Base-by-base conservation (phyloP, 805 yeast genomes). In the Jamesozyma hellenica region DNA sequence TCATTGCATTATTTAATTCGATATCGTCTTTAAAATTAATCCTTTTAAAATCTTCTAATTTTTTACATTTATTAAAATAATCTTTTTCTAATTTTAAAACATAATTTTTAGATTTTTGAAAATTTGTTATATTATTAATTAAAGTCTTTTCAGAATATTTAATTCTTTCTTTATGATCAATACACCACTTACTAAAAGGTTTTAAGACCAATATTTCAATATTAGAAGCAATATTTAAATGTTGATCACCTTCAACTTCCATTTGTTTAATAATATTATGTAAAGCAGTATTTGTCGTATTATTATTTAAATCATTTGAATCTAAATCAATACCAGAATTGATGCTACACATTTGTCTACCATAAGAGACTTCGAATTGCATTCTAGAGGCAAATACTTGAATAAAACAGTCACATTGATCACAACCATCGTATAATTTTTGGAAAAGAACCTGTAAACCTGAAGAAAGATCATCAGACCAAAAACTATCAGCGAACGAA, bases 161-260 rank as follows among this genome's bases (percentile, higher is more conserved):
- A 2, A 85, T 70, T 35, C 94, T 64, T 48, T 73, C 74, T 39
- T 71, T 71, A 59, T 85, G 94, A 39, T 80, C 87, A 14, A 64
- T 66, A 32, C 87, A 71, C 94, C 94, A 86, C 49, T 72, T 71
- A 10, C 74, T 58, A 51, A 85, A 85, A 1, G 94, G 95, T 18
- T 68, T 69, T 37, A 82, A 54, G 1, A 85, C 90, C 57, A 74
- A 63, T 1, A 63, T 51, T 41, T 72, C 70, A 43, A 85, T 77
- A 46, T 72, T 74, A 4, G 70, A 65, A 1, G 90, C 82, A 21
- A 84, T 73, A 36, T 71, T 70, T 33, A 74, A 66, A 79, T 25
- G 90, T 72, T 50, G 73, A 67, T 52, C 78, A 69, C 58, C 82
- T 66, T 42, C 84, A 68, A 3, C 81, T 74, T 35, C 82, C 83